Percentiles rank a stretch among this genome's conserved stretches.
Conservation (phyloP, 1,284 basidiomycete genomes). For the Schizophyllum commune region DNA sequence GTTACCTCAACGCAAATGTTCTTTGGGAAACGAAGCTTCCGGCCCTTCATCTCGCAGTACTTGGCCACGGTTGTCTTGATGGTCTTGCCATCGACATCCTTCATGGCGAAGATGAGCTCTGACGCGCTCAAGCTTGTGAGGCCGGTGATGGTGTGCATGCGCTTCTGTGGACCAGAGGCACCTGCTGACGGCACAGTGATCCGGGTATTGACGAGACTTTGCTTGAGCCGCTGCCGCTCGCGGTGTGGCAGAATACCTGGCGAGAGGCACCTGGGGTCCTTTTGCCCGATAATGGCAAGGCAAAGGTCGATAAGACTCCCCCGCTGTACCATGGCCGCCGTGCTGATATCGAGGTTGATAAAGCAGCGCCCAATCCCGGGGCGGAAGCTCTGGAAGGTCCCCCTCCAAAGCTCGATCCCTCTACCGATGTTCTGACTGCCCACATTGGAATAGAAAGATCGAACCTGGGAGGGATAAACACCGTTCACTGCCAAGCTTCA, state of each 20-base stretch:
- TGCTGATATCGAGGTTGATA: slow-evolving; percentile 73
- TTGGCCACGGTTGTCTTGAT: slow-evolving; percentile 45
- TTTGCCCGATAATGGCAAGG: slow-evolving; percentile 42
- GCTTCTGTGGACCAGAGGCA: slow-evolving; percentile 9
- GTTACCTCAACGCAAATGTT: slow-evolving; percentile 57
- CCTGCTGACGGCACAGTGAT: slow-evolving; percentile 32
- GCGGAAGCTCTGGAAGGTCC: slow-evolving; percentile 70
- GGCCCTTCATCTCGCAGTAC: slow-evolving; percentile 51
- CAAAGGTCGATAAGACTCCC: slow-evolving; percentile 43
- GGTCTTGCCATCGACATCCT: slow-evolving; percentile 31
- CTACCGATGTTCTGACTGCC: slow-evolving; percentile 59
- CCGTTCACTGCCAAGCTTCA: not conserved
- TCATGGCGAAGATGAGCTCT: slow-evolving; percentile 44
- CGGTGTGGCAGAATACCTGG: slow-evolving; percentile 47
- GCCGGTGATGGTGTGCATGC: slow-evolving; percentile 46
- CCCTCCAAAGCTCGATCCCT: slow-evolving; percentile 65
- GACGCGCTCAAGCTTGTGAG: slow-evolving; percentile 41
- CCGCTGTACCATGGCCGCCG: slow-evolving; percentile 65
- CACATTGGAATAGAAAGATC: slow-evolving; percentile 49
- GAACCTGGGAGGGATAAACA: slow-evolving; percentile 1
- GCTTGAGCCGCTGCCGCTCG: slow-evolving; percentile 50
- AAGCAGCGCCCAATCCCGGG: slow-evolving; percentile 60
- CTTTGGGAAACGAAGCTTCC: slow-evolving; percentile 45
- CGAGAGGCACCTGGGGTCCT: slow-evolving; percentile 32
- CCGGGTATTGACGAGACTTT: slow-evolving; percentile 53